These are phyloP conservation scores for Datisca glomerata DNA, from an alignment of 306 rosid species.

Conservation along the genomic window DNA sequence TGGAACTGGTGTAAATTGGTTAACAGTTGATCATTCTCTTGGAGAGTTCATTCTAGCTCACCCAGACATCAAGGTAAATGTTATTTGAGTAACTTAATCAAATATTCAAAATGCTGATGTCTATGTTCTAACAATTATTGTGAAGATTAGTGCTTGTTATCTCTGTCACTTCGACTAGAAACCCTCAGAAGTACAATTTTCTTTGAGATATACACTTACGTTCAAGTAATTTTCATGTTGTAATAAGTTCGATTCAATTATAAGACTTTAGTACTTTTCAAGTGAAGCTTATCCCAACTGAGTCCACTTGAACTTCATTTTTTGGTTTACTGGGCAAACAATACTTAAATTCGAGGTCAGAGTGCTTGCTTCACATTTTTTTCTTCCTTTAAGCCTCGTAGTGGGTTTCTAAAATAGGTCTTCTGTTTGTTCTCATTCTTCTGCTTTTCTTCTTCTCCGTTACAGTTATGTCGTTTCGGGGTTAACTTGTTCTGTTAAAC, in stretches of 20 bases:
- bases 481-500: too few species aligned
- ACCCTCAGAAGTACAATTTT: too few species aligned
- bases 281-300: not conserved
- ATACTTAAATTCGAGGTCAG: not conserved
- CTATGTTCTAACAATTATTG: too few species aligned
- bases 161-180: too few species aligned
- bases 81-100: not conserved
- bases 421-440: not conserved
- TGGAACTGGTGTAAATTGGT: conserved; percentile 79
- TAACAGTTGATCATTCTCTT: conserved; percentile 93
- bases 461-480: too few species aligned
- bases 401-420: not conserved
- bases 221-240: too few species aligned
- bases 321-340: too few species aligned
- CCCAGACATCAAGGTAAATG: conserved; percentile 73
- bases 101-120: not conserved
- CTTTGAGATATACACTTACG: too few species aligned
- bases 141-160: too few species aligned
- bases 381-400: not conserved
- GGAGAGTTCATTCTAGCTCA: conserved; percentile 95
- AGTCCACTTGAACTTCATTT: not conserved
- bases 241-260: too few species aligned
- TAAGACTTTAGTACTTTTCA: too few species aligned
- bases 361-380: not conserved
- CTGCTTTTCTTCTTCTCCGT: not conserved